Base-by-base conservation (phyloP, 2,329 filamentous ascomycete species). In the Ciborinia camelliae region DNA sequence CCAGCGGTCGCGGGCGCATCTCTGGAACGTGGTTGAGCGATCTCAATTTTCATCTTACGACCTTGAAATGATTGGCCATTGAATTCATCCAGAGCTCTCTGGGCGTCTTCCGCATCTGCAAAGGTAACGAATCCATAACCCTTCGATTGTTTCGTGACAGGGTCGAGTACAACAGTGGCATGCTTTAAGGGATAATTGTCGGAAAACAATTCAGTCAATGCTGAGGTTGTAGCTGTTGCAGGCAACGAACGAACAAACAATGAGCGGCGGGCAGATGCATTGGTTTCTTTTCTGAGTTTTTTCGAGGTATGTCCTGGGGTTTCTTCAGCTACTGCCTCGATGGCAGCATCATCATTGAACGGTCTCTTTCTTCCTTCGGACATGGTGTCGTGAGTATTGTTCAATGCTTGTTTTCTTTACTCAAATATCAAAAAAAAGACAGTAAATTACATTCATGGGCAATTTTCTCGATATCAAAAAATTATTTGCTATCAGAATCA, bases 101-200 rank as follows among this genome's bases (percentile, higher is more conserved):
- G 81, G 15, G 94, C 93, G 80, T 99, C 95, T 70, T 97, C 93
- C 37, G 90, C 85, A 75, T 99, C 95, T 71, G 93, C 91, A 73
- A 99, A 95, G 2, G 95, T 98, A 65, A 99, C 94, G 77, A 99
- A 99, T 62, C 95, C 95, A 77, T 92, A 99, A 23, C 95, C 94
- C 75, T 91, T 90, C 18, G 92, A 97, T 71, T 88, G 81, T 74
- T 97, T 97, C 2, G 93, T 96, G 69, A 87, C 82, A 20, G 90
- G 87, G 75, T 99, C 94, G 64, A 89, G 80, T 47, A 99, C 92
- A 5, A 96, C 92, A n/a, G 90, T 91, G 61, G 95, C 94, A 77
- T 98, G 94, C 78, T 97, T 98, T 75, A 99, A 86, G 9, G 96
- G 93, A 73, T 91, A 98, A 66, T 92, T 90, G 76, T 97, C 87